Conservation (phyloP, 768 basidiomycete species). For the Naganishia vaughanmartiniae region DNA sequence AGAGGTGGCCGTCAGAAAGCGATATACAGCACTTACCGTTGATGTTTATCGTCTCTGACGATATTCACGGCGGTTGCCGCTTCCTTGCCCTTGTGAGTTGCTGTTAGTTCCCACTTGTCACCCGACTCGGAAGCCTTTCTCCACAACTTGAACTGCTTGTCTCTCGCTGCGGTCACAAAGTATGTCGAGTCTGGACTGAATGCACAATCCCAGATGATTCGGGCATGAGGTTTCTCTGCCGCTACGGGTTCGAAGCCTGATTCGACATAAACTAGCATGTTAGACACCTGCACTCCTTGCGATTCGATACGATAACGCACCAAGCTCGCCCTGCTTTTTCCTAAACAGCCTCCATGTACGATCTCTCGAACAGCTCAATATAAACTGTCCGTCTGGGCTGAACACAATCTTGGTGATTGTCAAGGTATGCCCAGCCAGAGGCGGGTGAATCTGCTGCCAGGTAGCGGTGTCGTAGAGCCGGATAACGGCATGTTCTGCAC, state of each 20-base stretch:
- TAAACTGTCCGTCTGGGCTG: constrained; percentile 73
- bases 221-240: constrained; percentile 73
- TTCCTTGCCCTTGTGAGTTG: constrained; percentile 68
- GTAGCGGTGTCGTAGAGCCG: constrained; percentile 72
- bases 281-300: neutral
- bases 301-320: neutral
- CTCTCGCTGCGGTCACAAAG: constrained; percentile 91
- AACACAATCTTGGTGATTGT: constrained; percentile 89
- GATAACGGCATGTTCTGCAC: constrained; percentile 81
- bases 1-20: too few species aligned
- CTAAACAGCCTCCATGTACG: constrained; percentile 84
- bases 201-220: constrained; percentile 94
- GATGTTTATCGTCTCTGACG: constrained; percentile 52
- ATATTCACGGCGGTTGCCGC: constrained; percentile 81
- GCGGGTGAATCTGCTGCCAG: constrained; percentile 69
- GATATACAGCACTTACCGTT: constrained; percentile 54
- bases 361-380: constrained; percentile 86
- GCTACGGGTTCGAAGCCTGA: constrained; percentile 64
- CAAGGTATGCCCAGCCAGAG: constrained; percentile 76
- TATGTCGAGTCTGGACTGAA: constrained; percentile 74
- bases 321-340: constrained; percentile 51
- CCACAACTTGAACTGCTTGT: constrained; percentile 95
- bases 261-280: neutral
- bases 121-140: constrained; percentile 48
- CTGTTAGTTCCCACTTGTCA: constrained; percentile 60